Conservation (phyloP, 805 yeast species). For the Candida maris region DNA sequence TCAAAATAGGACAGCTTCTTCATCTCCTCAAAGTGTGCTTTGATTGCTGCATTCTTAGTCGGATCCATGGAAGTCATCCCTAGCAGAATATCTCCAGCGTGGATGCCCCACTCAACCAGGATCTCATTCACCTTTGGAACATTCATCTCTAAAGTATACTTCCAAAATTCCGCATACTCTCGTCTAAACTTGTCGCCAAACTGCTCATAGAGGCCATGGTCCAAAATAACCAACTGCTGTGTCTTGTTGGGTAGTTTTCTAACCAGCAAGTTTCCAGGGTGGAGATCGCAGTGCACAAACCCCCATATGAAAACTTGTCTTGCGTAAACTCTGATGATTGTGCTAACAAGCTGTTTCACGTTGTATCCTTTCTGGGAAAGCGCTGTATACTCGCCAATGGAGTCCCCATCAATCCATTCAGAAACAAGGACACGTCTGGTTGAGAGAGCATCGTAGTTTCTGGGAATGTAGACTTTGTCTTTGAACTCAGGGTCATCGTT, state of each 20-base stretch:
- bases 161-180: conserved; percentile 64
- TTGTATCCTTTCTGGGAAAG: conserved; percentile 40
- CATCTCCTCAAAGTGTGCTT: conserved; percentile 25
- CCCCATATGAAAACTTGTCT: conserved; percentile 66
- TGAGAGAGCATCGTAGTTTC: conserved; percentile 42
- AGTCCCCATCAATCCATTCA: conserved; percentile 76
- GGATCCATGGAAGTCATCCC: conserved; percentile 52
- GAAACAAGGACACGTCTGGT: conserved; percentile 52
- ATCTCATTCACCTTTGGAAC: conserved; percentile 43
- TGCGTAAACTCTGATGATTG: conserved; percentile 49
- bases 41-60: conserved; percentile 16
- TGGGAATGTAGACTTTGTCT: conserved; percentile 52
- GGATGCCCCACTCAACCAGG: conserved; percentile 64
- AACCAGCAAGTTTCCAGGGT: conserved; percentile 72
- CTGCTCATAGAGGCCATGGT: conserved; percentile 68
- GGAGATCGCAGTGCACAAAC: conserved; percentile 71
- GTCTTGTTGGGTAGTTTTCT: conserved; percentile 33
- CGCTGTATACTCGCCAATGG: conserved; percentile 44
- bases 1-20: conserved; percentile 35
- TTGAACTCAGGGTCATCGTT: conserved; percentile 39
- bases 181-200: conserved; percentile 47
- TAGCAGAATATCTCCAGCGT: conserved; percentile 59
- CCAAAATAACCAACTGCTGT: conserved; percentile 64
- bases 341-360: conserved; percentile 41
- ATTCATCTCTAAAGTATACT: conserved; percentile 52